These are phyloP conservation scores for Saccharomyces hybrid DNA, from an alignment of 1,139 yeast species.

Conservation along the genomic window DNA sequence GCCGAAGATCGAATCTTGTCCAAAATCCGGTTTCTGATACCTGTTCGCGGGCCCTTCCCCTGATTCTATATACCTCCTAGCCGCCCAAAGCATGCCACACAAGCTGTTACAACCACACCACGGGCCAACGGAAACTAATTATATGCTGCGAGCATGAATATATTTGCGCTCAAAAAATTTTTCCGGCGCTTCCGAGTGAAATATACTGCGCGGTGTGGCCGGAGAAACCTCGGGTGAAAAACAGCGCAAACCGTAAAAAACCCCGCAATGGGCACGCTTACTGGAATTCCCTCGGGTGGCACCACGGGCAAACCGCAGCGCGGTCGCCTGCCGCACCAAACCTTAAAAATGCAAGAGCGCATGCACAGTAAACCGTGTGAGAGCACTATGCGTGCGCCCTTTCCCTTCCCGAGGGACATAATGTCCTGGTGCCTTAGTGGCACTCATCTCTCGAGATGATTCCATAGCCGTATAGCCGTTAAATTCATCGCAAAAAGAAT, in stretches of 20 bases:
- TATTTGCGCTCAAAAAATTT: neutral
- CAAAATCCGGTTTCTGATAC: neutral
- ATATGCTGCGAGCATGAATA: neutral
- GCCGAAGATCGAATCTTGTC: neutral
- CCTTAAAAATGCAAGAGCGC: neutral
- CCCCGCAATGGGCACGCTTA: neutral
- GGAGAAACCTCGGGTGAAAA: neutral
- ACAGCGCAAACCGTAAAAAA: neutral
- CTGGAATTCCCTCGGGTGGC: neutral
- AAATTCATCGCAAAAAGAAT: neutral
- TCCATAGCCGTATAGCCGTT: neutral
- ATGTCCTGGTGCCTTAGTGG: neutral
- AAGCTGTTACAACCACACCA: neutral
- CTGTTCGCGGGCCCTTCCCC: neutral
- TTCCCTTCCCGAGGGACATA: neutral
- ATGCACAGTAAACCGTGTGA: neutral
- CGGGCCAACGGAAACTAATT: neutral
- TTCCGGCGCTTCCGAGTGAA: neutral
- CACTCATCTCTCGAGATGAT: neutral
- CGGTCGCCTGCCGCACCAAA: neutral
- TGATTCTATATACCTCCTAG: neutral
- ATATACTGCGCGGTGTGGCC: neutral
- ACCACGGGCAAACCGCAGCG: neutral
- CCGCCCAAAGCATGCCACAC: neutral
- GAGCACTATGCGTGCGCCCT: neutral